These are phyloP conservation scores for Rutstroemia sp. DNA, from an alignment of 2,329 filamentous ascomycete species.

Conservation along the genomic window DNA sequence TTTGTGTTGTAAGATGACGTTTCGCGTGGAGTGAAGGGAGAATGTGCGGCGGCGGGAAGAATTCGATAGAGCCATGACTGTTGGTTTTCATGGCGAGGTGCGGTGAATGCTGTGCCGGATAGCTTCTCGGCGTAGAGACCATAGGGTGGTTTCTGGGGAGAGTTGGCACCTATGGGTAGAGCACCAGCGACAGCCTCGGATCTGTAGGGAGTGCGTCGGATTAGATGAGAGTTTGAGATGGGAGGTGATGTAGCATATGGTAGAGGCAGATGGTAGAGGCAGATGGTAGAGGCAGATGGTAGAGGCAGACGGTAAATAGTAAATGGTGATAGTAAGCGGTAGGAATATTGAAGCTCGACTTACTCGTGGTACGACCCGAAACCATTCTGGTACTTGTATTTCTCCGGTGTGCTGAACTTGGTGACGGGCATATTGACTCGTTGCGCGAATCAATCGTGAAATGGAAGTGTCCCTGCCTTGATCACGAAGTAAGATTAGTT, in stretches of 20 bases:
- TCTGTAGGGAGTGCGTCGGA: constrained; percentile 31
- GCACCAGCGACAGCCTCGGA: constrained; percentile 59
- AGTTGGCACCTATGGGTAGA: constrained; percentile 58
- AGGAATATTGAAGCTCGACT: neutral
- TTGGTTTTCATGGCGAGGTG: constrained; percentile 47
- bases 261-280: too few species aligned
- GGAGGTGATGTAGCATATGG: neutral
- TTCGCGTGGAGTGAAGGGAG: constrained; percentile 39
- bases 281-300: too few species aligned
- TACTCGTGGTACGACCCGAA: constrained; percentile 64
- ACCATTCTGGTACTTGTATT: constrained; percentile 61
- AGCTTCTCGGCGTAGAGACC: constrained; percentile 64
- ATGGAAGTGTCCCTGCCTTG: too few species aligned
- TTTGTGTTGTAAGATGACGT: constrained; percentile 38
- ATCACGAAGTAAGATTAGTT: too few species aligned
- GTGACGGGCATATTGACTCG: constrained; percentile 51
- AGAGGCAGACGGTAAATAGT: too few species aligned
- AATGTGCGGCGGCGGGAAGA: constrained; percentile 45
- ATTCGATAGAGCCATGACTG: constrained; percentile 53
- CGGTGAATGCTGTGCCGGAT: constrained; percentile 50
- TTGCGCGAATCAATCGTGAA: neutral
- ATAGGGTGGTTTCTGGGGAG: constrained; percentile 59
- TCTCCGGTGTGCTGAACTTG: constrained; percentile 54
- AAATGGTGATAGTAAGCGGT: too few species aligned
- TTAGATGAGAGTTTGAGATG: neutral